phyloP scores from a whole-genome alignment of 352 stramenopile species.

The Lagenidium sp. region DNA sequence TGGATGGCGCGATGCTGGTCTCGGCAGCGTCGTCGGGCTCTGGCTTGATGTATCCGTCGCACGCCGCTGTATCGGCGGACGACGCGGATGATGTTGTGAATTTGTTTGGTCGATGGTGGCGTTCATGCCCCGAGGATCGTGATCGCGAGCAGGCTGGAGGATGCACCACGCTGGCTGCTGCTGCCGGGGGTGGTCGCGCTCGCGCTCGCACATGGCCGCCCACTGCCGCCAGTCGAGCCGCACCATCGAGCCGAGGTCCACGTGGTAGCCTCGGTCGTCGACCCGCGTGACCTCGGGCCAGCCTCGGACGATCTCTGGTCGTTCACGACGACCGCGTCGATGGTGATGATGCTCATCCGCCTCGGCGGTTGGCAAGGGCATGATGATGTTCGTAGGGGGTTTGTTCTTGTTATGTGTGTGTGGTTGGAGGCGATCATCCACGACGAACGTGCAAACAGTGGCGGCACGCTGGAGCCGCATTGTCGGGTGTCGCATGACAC shows the following conservation, averaged over 20 bases:
- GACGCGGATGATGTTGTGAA: not conserved
- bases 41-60: not conserved
- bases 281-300: conserved; percentile 16
- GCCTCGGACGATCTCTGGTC: conserved; percentile 2
- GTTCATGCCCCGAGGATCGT: not conserved
- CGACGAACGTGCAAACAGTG: too few relatives aligned
- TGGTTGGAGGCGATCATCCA: too few relatives aligned
- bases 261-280: conserved; percentile 8
- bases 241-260: conserved; percentile 11
- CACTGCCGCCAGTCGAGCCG: conserved; percentile 12
- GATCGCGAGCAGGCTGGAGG: too few relatives aligned
- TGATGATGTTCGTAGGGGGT: too few relatives aligned
- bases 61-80: too few relatives aligned
- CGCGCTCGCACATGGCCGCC: conserved; percentile 10
- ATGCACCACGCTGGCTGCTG: not conserved
- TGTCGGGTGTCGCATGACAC: too few relatives aligned
- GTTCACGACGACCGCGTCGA: not conserved
- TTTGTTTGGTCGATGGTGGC: not conserved
- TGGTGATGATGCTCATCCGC: not conserved
- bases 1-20: too few relatives aligned
- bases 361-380: too few relatives aligned
- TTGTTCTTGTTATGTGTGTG: too few relatives aligned
- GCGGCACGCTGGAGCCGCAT: too few relatives aligned
- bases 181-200: not conserved
- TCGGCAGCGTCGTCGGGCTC: not conserved